Conservation (phyloP, 1,284 basidiomycete genomes). For the Microbotryum silenes-acaulis region DNA sequence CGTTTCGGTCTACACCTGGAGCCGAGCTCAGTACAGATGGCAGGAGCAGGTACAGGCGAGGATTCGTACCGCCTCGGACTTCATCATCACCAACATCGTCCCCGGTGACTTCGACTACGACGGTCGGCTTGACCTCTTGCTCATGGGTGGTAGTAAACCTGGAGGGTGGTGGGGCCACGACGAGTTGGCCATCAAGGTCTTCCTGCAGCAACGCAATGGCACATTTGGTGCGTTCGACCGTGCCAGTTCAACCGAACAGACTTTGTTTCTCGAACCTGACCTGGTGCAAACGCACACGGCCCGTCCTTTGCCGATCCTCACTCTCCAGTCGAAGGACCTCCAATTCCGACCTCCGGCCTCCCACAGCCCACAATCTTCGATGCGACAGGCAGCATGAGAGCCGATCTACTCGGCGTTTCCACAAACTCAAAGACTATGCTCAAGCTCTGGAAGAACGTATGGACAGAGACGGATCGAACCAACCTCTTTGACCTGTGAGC, state of each 20-base stretch:
- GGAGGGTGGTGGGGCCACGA: slow-evolving; percentile 44
- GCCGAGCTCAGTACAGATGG: slow-evolving; percentile 64
- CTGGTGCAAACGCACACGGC: not conserved
- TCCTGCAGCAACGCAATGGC: slow-evolving; percentile 55
- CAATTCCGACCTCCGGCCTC: slow-evolving; percentile 56
- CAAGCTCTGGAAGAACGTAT: slow-evolving; percentile 67
- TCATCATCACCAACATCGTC: slow-evolving; percentile 58
- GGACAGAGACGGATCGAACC: slow-evolving; percentile 50
- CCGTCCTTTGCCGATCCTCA: not conserved
- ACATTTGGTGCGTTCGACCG: slow-evolving; percentile 55
- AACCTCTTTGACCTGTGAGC: slow-evolving; percentile 53
- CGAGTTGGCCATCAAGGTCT: slow-evolving; percentile 50
- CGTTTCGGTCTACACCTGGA: slow-evolving; percentile 71
- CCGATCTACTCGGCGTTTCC: slow-evolving; percentile 73
- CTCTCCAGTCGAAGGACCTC: slow-evolving; percentile 38
- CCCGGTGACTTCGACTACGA: slow-evolving; percentile 90
- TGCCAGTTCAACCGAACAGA: not conserved
- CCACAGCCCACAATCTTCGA: slow-evolving; percentile 82
- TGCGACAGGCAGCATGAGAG: slow-evolving; percentile 74
- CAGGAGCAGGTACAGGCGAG: slow-evolving; percentile 46
- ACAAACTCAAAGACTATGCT: slow-evolving; percentile 44
- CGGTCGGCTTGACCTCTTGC: slow-evolving; percentile 77
- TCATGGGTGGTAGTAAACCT: slow-evolving; percentile 56
- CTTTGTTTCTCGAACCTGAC: slow-evolving; percentile 7
- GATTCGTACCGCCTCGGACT: slow-evolving; percentile 31